phyloP scores from a whole-genome alignment of 2,329 filamentous ascomycete genomes.

The Chaetomiaceae sp. region DNA sequence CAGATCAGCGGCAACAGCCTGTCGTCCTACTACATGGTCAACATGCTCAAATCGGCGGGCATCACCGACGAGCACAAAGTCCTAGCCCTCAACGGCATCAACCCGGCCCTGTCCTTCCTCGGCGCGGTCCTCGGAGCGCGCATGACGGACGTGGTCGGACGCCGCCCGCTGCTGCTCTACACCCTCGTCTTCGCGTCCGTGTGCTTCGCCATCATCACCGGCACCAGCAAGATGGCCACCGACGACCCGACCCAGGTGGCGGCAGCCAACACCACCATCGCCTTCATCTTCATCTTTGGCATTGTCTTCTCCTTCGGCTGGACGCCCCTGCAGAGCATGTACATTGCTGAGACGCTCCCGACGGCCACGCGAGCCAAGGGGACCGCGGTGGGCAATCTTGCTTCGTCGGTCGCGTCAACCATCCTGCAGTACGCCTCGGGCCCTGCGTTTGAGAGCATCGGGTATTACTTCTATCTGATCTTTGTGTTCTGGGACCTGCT shows the following conservation, averaged over 20 bases:
- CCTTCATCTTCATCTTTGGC: slow-evolving; percentile 50
- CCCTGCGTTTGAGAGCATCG: slow-evolving; percentile 39
- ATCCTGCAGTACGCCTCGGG: slow-evolving; percentile 42
- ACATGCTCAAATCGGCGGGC: slow-evolving; percentile 46
- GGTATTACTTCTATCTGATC: slow-evolving; percentile 42
- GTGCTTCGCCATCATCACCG: slow-evolving; percentile 47
- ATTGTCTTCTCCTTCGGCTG: slow-evolving; percentile 48
- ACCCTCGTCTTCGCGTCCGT: slow-evolving; percentile 41
- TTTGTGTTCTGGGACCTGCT: slow-evolving; percentile 43
- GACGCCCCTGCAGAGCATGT: slow-evolving; percentile 47
- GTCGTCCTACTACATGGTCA: slow-evolving; percentile 52
- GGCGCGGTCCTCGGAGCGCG: slow-evolving; percentile 50
- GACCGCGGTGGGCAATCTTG: slow-evolving; percentile 40
- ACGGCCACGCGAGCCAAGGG: slow-evolving; percentile 43
- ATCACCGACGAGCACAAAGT: slow-evolving; percentile 43
- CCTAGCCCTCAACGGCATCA: slow-evolving; percentile 48
- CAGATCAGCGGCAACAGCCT: slow-evolving; percentile 49
- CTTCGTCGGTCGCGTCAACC: slow-evolving; percentile 35
- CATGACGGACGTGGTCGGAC: slow-evolving; percentile 53
- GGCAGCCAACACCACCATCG: slow-evolving; percentile 42
- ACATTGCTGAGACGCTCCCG: slow-evolving; percentile 44
- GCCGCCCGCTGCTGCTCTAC: slow-evolving; percentile 49
- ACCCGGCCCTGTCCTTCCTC: slow-evolving; percentile 48
- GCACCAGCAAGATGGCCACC: slow-evolving; percentile 41
- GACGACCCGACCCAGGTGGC: slow-evolving; percentile 33